A percentile compares a stretch with the other conserved stretches of the same genome.
phyloP scores from a whole-genome alignment of 2,329 filamentous ascomycete genomes.

The Juglanconis oblonga region DNA sequence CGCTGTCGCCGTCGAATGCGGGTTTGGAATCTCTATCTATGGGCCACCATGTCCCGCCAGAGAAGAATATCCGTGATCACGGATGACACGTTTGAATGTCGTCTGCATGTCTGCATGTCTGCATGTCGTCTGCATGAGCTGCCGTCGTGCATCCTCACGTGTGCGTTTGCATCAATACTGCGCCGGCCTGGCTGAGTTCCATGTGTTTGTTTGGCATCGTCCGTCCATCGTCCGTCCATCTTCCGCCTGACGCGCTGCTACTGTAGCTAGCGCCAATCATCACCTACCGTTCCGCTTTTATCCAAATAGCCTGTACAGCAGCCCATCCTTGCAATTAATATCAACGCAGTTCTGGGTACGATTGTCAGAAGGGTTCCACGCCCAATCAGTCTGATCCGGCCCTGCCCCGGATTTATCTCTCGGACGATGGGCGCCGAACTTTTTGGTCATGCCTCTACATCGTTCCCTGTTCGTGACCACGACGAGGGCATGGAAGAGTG shows the following conservation, averaged over 20 bases:
- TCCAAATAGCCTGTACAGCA: conserved; percentile 14
- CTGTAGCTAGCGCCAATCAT: background rate
- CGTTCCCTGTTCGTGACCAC: background rate
- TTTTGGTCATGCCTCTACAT: background rate
- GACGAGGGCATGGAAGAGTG: background rate
- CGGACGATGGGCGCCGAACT: conserved; percentile 2
- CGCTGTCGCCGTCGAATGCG: too few species aligned
- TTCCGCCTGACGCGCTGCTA: background rate
- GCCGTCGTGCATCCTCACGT: too few species aligned
- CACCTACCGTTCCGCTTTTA: background rate
- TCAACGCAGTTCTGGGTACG: background rate
- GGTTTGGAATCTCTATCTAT: too few species aligned
- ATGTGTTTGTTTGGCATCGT: too few species aligned
- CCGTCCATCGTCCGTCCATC: too few species aligned
- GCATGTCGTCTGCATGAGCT: too few species aligned
- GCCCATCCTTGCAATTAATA: background rate
- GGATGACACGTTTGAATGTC: too few species aligned
- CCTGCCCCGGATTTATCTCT: background rate
- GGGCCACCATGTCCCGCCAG: too few species aligned
- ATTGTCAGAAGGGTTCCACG: background rate
- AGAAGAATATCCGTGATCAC: too few species aligned
- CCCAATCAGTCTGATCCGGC: background rate
- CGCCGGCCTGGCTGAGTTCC: too few species aligned
- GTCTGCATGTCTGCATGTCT: too few species aligned
- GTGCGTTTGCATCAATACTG: too few species aligned